A percentile compares a stretch with the other conserved stretches of the same genome.
Conservation (phyloP, 164 flowering plant species). For the Berberis thunbergii region DNA sequence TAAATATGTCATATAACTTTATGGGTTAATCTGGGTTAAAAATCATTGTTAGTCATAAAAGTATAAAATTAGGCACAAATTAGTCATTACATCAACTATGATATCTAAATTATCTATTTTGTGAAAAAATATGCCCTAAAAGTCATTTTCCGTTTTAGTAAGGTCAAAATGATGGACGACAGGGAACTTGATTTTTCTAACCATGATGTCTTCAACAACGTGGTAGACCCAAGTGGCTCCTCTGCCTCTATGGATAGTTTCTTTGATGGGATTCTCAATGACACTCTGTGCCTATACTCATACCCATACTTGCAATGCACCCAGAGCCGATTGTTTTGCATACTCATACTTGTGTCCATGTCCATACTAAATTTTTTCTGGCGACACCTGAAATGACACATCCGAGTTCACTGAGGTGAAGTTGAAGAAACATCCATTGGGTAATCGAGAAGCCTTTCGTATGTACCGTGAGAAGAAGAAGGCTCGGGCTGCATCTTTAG, state of each 20-base stretch:
- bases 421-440: constrained; percentile 59
- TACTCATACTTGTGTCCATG: constrained; percentile 92
- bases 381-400: constrained; percentile 32
- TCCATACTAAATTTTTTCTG: constrained; percentile 77
- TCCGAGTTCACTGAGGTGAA: constrained; percentile 58
- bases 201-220: constrained; percentile 47
- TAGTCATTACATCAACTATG: too few species aligned
- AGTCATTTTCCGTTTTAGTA: too few species aligned
- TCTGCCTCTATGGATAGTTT: constrained; percentile 49
- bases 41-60: too few species aligned
- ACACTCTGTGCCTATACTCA: constrained; percentile 82
- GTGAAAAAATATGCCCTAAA: too few species aligned
- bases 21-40: too few species aligned
- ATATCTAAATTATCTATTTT: too few species aligned
- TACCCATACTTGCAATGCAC: constrained; percentile 90
- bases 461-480: constrained; percentile 97
- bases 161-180: constrained; percentile 44
- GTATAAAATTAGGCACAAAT: too few species aligned
- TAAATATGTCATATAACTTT: too few species aligned
- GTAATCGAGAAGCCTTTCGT: constrained; percentile 88
- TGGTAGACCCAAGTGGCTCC: constrained; percentile 42
- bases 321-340: constrained; percentile 84
- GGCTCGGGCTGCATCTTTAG: constrained; percentile 75
- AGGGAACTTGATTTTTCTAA: constrained; percentile 77
- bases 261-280: constrained; percentile 60